Conservation (phyloP, 2,329 filamentous ascomycete species). For the Tolypocladium ophioglossoides region DNA sequence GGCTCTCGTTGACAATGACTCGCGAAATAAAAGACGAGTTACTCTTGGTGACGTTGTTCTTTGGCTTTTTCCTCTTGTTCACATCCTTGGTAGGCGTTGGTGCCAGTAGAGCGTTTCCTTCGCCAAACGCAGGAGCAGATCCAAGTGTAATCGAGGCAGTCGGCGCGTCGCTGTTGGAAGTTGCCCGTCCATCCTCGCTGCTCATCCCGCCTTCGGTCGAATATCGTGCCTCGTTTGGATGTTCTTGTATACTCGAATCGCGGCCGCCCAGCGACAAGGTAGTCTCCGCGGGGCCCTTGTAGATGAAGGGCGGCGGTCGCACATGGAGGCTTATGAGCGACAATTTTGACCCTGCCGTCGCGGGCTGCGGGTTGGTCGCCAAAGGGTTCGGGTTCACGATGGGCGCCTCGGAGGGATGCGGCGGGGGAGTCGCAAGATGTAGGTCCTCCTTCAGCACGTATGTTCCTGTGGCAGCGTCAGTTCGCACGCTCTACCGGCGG, state of each 20-base stretch:
- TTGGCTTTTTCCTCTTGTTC: slow-evolving; percentile 81
- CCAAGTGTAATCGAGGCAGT: slow-evolving; percentile 28
- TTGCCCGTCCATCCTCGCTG: slow-evolving; percentile 44
- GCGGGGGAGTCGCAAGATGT: slow-evolving; percentile 84
- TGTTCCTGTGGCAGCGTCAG: slow-evolving; percentile 49
- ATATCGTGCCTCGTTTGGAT: slow-evolving; percentile 46
- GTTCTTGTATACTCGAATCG: slow-evolving; percentile 47
- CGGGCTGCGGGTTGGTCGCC: slow-evolving; percentile 74
- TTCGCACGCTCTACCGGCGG: neutral
- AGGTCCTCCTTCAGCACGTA: slow-evolving; percentile 88
- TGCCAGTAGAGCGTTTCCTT: slow-evolving; percentile 67
- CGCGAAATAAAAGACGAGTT: slow-evolving; percentile 98
- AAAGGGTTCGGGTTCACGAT: slow-evolving; percentile 83
- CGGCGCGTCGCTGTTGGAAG: slow-evolving; percentile 40
- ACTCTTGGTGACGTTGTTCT: slow-evolving; percentile 97
- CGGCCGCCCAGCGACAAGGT: slow-evolving; percentile 33
- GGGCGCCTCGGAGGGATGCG: slow-evolving; percentile 88
- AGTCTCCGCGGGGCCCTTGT: slow-evolving; percentile 41
- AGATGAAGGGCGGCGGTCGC: slow-evolving; percentile 44
- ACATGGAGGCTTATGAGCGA: slow-evolving; percentile 65
- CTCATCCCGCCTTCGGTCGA: slow-evolving; percentile 50
- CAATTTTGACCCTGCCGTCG: slow-evolving; percentile 73
- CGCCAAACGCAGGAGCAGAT: slow-evolving; percentile 65
- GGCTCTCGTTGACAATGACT: slow-evolving; percentile 78
- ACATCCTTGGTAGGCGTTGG: slow-evolving; percentile 56